Base-by-base conservation (phyloP, 73 alveolate species). In the Uronychia setigera region DNA sequence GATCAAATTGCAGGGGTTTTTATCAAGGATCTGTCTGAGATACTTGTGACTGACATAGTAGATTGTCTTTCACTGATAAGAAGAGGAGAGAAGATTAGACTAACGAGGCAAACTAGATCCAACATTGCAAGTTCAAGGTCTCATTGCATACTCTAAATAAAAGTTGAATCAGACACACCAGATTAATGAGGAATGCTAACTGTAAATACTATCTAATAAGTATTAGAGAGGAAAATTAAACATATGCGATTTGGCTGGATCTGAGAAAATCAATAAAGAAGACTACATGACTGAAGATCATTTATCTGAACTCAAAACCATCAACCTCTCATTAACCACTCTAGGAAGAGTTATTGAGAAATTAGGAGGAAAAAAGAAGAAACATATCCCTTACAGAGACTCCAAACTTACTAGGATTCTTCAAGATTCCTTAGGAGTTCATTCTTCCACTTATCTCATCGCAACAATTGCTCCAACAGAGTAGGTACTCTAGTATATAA, bases 161-260 rank as follows among this genome's bases (percentile, higher is more conserved):
- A 34, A 19, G 34, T 90, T n/a, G 95, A 90, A 60, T 60, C 86
- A 0, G 88, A 90, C 57, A 78, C 31, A 33, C 59, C 91, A 0
- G 86, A 90, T 35, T 77, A 85, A 30, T 57, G 83, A 33, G 93
- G 93, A 19, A 31, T 74, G 93, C 88, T 91, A 29, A 33, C 81
- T 28, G 33, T 46, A 46, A 11, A 46, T 46, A 19, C n/a, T n/a
- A n/a, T n/a, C 67, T 11, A 46, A 46, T 46, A 19, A 46, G n/a
- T 46, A 11, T 46, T 19, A 82, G 78, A 5, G 91, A 27, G 96
- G 96, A 26, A 91, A 91, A 79, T 80, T 91, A 28, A 91, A 91
- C 33, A 60, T 91, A 11, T 91, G 96, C 78, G 99, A 97, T 91
- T 84, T 97, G 81, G 99, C 99, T 1, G 99, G 99, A 78, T 87